Conservation (phyloP, 345 rosid species). For the Stellera chamaejasme region DNA sequence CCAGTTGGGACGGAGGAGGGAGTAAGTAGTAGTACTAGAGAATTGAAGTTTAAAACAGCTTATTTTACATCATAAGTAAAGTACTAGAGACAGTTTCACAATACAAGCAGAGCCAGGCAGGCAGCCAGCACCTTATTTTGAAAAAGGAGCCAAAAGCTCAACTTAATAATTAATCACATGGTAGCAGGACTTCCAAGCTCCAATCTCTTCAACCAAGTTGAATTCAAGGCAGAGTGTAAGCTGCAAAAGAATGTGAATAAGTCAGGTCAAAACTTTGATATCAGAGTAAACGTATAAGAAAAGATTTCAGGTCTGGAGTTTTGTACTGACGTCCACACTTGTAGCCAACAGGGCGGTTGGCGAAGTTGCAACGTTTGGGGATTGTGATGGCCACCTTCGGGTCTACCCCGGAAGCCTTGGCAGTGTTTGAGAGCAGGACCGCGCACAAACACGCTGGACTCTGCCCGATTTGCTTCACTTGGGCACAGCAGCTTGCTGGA, state of each 20-base stretch:
- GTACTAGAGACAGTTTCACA: too few relatives aligned
- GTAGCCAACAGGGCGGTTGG: slow-evolving; percentile 39
- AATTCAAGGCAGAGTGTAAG: slow-evolving; percentile 36
- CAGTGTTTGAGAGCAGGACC: slow-evolving; percentile 30
- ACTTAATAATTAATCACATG: too few relatives aligned
- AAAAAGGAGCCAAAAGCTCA: too few relatives aligned
- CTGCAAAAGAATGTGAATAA: slow-evolving; percentile 20
- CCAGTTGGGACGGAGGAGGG: too few relatives aligned
- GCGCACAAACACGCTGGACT: slow-evolving; percentile 34
- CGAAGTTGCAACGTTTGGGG: slow-evolving; percentile 38
- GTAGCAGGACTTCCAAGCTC: too few relatives aligned
- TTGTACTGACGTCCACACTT: slow-evolving; percentile 32
- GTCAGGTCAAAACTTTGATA: neutral
- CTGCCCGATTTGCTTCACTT: slow-evolving; percentile 27
- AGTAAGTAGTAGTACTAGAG: too few relatives aligned
- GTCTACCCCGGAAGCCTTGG: slow-evolving; percentile 29
- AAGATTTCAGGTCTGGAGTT: neutral
- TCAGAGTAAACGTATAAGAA: neutral
- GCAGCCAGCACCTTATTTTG: too few relatives aligned
- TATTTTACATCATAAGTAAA: too few relatives aligned
- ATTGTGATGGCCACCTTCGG: slow-evolving; percentile 29
- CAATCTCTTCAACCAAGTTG: too few relatives aligned
- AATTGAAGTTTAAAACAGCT: too few relatives aligned
- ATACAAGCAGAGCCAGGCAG: too few relatives aligned
- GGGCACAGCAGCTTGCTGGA: slow-evolving; percentile 25